Percentiles rank a stretch among this genome's conserved stretches.
Evolutionary conservation across 129 eudicot genomes (phyloP).

Genomic region (Apium graveolens): DNA sequence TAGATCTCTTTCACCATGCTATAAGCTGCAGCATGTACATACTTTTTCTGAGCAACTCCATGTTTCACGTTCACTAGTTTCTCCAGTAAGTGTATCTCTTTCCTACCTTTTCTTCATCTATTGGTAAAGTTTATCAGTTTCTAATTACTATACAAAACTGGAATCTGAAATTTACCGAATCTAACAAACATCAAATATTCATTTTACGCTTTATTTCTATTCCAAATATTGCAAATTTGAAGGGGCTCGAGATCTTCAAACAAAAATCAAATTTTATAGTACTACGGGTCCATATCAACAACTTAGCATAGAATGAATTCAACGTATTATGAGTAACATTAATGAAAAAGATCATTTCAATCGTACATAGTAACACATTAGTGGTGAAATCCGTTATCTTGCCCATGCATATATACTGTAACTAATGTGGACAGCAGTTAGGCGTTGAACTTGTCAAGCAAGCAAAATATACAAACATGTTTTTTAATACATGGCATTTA

Average conservation of each 20-base stretch:
- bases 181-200: background rate
- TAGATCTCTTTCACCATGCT: background rate
- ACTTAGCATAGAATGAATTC: background rate
- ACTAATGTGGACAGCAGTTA: background rate
- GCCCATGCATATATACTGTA: background rate
- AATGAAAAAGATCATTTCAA: background rate
- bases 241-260: background rate
- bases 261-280: background rate
- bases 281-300: background rate
- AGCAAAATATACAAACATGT: background rate
- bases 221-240: background rate
- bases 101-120: background rate
- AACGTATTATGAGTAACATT: background rate
- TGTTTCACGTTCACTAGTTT: background rate
- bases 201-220: background rate
- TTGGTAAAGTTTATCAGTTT: background rate
- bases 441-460: background rate
- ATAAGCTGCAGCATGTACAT: background rate
- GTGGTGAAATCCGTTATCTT: background rate
- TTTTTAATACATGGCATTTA: background rate
- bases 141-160: background rate
- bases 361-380: background rate
- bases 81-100: background rate
- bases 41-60: background rate
- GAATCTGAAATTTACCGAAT: background rate